phyloP scores from a whole-genome alignment of 768 basidiomycete species.

The Lactarius sp. region DNA sequence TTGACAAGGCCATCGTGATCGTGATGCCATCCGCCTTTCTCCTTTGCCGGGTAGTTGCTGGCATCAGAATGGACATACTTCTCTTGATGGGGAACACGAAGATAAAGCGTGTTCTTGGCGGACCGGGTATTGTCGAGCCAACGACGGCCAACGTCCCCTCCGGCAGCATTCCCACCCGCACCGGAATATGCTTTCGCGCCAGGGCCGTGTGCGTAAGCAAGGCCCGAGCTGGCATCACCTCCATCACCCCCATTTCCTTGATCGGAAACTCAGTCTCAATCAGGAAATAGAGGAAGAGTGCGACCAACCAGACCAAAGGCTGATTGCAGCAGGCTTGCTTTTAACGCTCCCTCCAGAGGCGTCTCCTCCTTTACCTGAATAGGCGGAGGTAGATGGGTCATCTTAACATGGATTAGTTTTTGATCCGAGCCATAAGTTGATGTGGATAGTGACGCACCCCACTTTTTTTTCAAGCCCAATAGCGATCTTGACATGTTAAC shows the following conservation, averaged over 20 bases:
- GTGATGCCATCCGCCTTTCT: neutral
- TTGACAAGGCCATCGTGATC: neutral
- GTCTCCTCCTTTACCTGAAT: conserved; percentile 22
- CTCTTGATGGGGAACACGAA: neutral
- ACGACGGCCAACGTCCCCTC: conserved; percentile 13
- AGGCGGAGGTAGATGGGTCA: conserved; percentile 6
- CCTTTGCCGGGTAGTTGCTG: neutral
- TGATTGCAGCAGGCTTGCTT: conserved; percentile 3
- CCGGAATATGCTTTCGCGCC: conserved; percentile 19
- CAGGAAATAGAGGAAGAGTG: neutral
- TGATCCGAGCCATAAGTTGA: neutral
- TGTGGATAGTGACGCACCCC: conserved; percentile 4
- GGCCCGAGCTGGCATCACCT: conserved; percentile 19
- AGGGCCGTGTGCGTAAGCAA: conserved; percentile 5
- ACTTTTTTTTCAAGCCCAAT: neutral
- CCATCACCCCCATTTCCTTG: conserved; percentile 26
- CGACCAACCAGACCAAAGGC: conserved; percentile 22
- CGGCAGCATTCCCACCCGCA: conserved; percentile 14
- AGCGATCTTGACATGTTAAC: neutral
- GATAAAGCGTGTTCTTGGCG: neutral
- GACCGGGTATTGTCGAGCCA: neutral
- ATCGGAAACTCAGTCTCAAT: neutral
- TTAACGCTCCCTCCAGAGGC: conserved; percentile 21
- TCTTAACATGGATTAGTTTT: neutral
- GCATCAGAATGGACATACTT: neutral